Base-by-base conservation (phyloP, 1,139 yeast genomes). In the Diutina siamensis region DNA sequence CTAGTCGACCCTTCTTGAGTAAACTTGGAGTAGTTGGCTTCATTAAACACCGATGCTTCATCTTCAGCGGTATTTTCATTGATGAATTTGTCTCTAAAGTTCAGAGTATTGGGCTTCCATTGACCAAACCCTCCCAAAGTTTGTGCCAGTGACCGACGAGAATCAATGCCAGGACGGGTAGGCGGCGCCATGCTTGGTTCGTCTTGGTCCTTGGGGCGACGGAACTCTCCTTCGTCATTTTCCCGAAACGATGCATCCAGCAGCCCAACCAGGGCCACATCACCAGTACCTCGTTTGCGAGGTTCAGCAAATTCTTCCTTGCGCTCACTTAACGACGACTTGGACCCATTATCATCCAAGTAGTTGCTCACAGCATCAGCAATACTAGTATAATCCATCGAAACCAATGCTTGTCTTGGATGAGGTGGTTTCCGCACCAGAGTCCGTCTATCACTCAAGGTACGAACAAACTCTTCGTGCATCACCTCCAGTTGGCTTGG, bases 391-490 rank as follows among this genome's bases (percentile, higher is more conserved):
- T 38, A 38, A 28, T 38, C 42, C 42, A 38, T 38, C 21, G 20
- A 17, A 10, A 38, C 42, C 32, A 38, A 22, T 13, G 42, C 42
- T 2, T 22, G 31, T 4, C 42, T 18, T 8, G 42, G 21, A 20
- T 20, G 9, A 15, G 42, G 42, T 3, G 42, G 42, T 17, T 38
- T 38, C 9, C 42, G 42, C 7, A 38, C 20, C 42, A 25, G 32
- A 15, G 17, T 17, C 33, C 42, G 31, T 7, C 42, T 31, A 17
- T 38, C 42, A 15, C 32, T 38, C 4, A 38, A 12, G n/a, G 31
- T 38, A 9, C 42, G 42, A 15, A 38, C 42, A 38, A 38, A 38
- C 19, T 22, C 19, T 25, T 38, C 31, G n/a, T 38, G 42, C 42
- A 38, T 38, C 32, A 25, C 20, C 1, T 12, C 17, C 42, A 38